Conservation (phyloP, 768 basidiomycete species). For the Lentinus brumalis region DNA sequence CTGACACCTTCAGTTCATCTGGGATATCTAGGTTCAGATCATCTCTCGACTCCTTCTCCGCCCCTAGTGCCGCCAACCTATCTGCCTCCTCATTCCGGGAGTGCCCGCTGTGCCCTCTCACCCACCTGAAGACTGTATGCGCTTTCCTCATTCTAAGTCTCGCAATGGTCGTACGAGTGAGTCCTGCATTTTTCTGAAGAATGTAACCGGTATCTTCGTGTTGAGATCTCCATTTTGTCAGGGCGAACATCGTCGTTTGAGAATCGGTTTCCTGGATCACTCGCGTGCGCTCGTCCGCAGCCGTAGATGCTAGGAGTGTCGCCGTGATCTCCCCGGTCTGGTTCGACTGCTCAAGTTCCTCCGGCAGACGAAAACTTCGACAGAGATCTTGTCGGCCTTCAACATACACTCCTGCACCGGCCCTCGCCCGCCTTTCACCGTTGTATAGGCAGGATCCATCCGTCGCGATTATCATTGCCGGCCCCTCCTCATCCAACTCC, state of each 20-base stretch:
- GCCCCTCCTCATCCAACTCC: background rate
- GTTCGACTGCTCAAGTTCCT: background rate
- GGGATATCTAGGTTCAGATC: too few species aligned
- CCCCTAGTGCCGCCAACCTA: too few species aligned
- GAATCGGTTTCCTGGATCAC: slow-evolving; percentile 25
- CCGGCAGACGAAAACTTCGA: background rate
- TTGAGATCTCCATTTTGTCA: slow-evolving; percentile 5
- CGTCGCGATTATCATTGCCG: background rate
- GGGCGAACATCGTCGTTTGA: slow-evolving; percentile 13
- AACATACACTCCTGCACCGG: slow-evolving; percentile 6
- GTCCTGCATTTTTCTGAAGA: slow-evolving; percentile 9
- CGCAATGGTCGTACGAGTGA: background rate
- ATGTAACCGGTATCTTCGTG: slow-evolving; percentile 35
- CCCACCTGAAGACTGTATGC: slow-evolving; percentile 3
- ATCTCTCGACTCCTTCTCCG: too few species aligned
- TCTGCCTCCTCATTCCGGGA: too few species aligned
- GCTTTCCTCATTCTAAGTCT: background rate
- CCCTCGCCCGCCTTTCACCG: background rate
- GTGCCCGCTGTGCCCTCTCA: slow-evolving; percentile 7
- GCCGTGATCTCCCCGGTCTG: slow-evolving; percentile 1
- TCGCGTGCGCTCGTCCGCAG: background rate
- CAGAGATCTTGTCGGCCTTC: background rate
- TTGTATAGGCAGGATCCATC: slow-evolving; percentile 5
- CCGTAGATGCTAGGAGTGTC: background rate
- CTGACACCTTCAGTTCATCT: too few species aligned